Base-by-base conservation (phyloP, 2,329 filamentous ascomycete species). In the Colletotrichum chrysophilum region DNA sequence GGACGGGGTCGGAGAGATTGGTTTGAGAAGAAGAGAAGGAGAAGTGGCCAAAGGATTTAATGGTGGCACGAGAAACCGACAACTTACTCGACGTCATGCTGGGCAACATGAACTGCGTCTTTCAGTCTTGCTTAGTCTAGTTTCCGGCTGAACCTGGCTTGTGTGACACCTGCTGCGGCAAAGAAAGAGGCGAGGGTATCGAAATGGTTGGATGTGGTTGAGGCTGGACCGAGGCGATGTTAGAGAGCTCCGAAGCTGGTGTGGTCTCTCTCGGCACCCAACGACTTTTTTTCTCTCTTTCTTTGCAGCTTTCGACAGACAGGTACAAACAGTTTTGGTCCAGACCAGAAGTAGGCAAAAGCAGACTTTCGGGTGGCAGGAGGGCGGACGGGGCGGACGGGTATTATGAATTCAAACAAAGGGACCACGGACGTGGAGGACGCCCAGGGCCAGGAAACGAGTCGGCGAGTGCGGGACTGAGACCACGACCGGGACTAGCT, bases 1-100 rank as follows among this genome's bases (percentile, higher is more conserved):
- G 65, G 65, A 61, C 60, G 36, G 69, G 61, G 68, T 73, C 70
- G 58, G 65, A 56, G 36, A 77, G 52, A 55, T 77, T 77, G 65
- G 69, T 56, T 67, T 71, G 67, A 38, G 76, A 78, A 73, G 80
- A 79, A 77, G 81, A 81, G 79, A 86, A 82, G 77, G 77, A 77
- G 48, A 84, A 84, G 77, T 83, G 76, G 74, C 83, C 83, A 79
- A 83, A 81, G 78, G 83, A 80, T 70, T 83, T 79, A 43, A 75
- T 61, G 74, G 82, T 81, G 69, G 83, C 82, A 81, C 84, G 82
- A 79, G 84, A 77, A 61, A 74, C 71, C 66, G 76, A 76, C 60
- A 78, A 87, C 85, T 87, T 88, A 85, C 84, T 85, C 80, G 86
- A 86, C 82, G 86, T 84, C 86, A 87, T 88, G 79, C 79, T 84